These are phyloP conservation scores for Trametes pubescens DNA, from an alignment of 1,284 basidiomycete species.

Conservation along the genomic window DNA sequence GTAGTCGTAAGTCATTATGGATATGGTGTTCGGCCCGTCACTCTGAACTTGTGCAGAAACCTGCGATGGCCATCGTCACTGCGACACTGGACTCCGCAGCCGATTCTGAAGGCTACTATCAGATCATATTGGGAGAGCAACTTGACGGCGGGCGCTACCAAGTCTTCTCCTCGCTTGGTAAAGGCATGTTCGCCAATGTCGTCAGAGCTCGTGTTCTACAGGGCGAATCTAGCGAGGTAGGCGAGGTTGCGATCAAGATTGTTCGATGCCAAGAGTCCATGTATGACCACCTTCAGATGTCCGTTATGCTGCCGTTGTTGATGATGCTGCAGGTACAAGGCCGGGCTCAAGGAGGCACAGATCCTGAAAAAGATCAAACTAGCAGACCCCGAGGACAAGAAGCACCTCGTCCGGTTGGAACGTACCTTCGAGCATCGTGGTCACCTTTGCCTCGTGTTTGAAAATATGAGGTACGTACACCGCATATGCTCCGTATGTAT, in stretches of 20 bases:
- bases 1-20: slow-evolving; percentile 52
- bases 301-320: background rate
- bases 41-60: slow-evolving; percentile 51
- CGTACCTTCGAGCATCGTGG: slow-evolving; percentile 97
- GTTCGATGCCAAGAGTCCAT: slow-evolving; percentile 97
- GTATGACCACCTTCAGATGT: slow-evolving; percentile 49
- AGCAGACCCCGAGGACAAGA: slow-evolving; percentile 96
- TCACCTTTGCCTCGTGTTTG: slow-evolving; percentile 97
- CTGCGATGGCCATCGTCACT: slow-evolving; percentile 66
- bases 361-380: slow-evolving; percentile 89
- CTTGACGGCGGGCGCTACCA: slow-evolving; percentile 94
- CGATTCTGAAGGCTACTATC: slow-evolving; percentile 96
- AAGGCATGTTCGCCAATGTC: slow-evolving; percentile 99
- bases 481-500: background rate
- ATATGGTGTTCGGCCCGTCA: background rate
- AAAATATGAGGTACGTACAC: slow-evolving; percentile 87
- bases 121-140: slow-evolving; percentile 93
- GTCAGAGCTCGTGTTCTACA: slow-evolving; percentile 89
- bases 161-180: slow-evolving; percentile 93
- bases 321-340: slow-evolving; percentile 78
- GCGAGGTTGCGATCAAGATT: slow-evolving; percentile 98
- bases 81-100: slow-evolving; percentile 78
- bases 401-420: slow-evolving; percentile 92
- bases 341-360: slow-evolving; percentile 92
- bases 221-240: slow-evolving; percentile 67